Evolutionary conservation across 176 grass and related monocot species (phyloP), one percentile per base, ranked within the genome.

Genomic region (Elaeis guineensis): DNA sequence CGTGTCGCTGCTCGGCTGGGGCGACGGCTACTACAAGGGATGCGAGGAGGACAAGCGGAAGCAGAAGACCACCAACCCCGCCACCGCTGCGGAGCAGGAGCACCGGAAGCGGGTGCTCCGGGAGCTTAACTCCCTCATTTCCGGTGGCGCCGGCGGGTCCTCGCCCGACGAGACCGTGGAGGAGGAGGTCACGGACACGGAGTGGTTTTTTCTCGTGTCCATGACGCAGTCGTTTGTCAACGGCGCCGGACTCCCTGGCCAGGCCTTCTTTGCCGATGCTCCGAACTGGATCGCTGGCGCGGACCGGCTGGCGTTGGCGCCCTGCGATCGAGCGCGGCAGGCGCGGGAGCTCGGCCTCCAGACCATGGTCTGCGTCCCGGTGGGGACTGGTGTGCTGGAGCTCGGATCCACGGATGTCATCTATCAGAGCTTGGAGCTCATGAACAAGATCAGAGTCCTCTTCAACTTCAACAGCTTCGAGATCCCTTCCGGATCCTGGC

Each of bases 121-220:
- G 2, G 83, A 96, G 69, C 78, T 97, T 55, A 91, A 91, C 54
- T 88, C 92, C 0, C 92, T 97, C 66, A 97, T 97, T 51, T 69
- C 83, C 24, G 84, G 75, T 30, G 61, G 26, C 0, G 83, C 49
- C 1, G 76, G 79, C 0, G 50, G 14, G 59, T 29, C 35, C 23
- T 63, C 51, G 17, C 67, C 0, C 67, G 83, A 90, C 35, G 86
- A 90, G 55, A 80, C 67, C 12, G 86, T 90, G 17, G 92, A 86
- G 48, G 83, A 90, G 70, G 92, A 96, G 75, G 92, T 90, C n/a
- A 91, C 87, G 3, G 92, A 97, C 54, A 91, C 92, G 39, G 92
- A 90, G 82, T 96, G 92, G 92, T 90, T 90, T 65, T 96, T 96
- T 71, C 92, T 96, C 67, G 92, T 96, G 22, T 96, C 92, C 69